Evolutionary conservation across 805 yeast genomes (phyloP), one percentile per base, ranked within the genome.

Genomic region (Cyberlindnera euphorbiae): DNA sequence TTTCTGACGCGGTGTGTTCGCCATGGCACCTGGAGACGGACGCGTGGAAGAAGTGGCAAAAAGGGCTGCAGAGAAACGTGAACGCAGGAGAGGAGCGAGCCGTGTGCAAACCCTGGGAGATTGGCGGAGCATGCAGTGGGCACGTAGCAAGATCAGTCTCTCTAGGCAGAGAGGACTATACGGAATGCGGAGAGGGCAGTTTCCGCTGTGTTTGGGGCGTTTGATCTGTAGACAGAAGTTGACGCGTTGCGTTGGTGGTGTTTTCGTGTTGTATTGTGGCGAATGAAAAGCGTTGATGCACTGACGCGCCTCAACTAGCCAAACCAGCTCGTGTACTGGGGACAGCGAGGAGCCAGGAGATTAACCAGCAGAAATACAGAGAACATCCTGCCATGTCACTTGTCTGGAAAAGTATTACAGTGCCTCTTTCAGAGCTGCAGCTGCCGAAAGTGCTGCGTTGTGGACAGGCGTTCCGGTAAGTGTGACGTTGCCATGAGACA

Each of bases 381-480:
- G 7, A 15, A n/a, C 17, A 13, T 26, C 17, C 16, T 17, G 28
- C 18, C 10, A 30, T 31, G 35, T 8, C 26, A 7, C 39, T 53
- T 6, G 27, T 43, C 1, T 54, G 59, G 59, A 42, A 35, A 15
- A 31, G 35, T 1, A 9, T 52, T 10, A 30, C 29, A 12, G 41
- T 52, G 1, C 40, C 55, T 1, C 28, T 27, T 5, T 29, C 59
- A 32, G 93, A 85, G 46, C 62, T 84, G 1, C 59, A 70, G n/a
- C 58, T 86, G 4, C 58, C 77, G 4, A 73, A 75, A 26, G 89
- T 86, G 0, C 64, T 86, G 19, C 63, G 93, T 28, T 83, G 95
- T 52, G 96, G 96, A 1, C 96, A 86, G 61, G 79, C 94, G 0
- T 86, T 86, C 51, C 55, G 78, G 41, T 53, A 42, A 28, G 54